Evolutionary conservation across 2,329 filamentous ascomycete species (phyloP).

Genomic region (Cordyceps javanica): DNA sequence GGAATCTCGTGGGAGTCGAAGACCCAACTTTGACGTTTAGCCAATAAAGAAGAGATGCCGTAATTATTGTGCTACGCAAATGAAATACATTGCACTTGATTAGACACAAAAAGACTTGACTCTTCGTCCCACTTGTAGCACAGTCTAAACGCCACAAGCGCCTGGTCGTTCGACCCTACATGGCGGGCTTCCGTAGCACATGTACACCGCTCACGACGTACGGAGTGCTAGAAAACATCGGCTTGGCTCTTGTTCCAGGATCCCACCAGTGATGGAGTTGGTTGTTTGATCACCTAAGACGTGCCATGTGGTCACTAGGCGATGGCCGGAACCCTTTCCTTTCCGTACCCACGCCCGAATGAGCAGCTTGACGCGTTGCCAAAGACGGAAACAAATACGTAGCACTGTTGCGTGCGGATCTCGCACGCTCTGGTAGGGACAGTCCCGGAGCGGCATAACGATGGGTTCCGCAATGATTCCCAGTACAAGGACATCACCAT

Average conservation of each 20-base stretch:
- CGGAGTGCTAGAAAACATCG: background rate
- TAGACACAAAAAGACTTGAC: background rate
- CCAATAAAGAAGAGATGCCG: conserved; percentile 23
- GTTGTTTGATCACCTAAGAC: no score
- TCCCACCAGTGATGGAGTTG: no score
- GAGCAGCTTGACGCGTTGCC: no score
- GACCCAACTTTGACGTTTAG: conserved; percentile 23
- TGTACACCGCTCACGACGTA: background rate
- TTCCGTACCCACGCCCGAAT: no score
- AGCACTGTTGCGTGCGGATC: no score
- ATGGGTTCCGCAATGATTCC: background rate
- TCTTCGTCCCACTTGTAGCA: background rate
- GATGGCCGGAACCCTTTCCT: no score
- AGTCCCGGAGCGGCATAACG: background rate
- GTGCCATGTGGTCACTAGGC: no score
- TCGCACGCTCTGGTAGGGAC: no score
- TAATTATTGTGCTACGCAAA: conserved; percentile 26
- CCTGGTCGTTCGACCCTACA: background rate
- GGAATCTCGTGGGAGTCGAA: conserved; percentile 26
- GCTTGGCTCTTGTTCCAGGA: background rate
- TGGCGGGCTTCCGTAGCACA: background rate
- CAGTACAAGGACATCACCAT: background rate
- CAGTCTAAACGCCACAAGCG: conserved; percentile 11
- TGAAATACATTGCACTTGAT: conserved; percentile 12
- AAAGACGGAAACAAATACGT: no score